A percentile compares a stretch with the other conserved stretches of the same genome.
Evolutionary conservation across 768 basidiomycete genomes (phyloP).

Genomic region (Lactifluus rugatus): DNA sequence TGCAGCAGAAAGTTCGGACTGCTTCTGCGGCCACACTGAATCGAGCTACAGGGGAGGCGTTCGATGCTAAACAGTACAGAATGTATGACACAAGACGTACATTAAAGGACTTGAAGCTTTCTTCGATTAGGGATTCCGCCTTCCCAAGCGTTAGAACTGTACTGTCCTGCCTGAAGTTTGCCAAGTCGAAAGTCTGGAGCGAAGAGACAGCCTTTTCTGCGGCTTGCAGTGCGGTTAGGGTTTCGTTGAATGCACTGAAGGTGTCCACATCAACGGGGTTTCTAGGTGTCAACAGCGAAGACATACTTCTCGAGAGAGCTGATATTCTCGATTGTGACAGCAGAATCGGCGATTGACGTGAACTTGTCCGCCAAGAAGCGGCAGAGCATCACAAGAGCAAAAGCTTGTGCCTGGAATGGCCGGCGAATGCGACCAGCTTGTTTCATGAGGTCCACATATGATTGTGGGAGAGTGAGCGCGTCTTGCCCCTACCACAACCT

Average conservation of each 20-base stretch:
- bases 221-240: neutral
- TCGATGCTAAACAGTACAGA: neutral
- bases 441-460: constrained; percentile 9
- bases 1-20: neutral
- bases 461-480: neutral
- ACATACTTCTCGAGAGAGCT: constrained; percentile 12
- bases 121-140: neutral
- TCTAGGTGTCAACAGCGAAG: neutral
- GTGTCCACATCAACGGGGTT: neutral
- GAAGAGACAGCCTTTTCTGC: neutral
- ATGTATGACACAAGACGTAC: neutral
- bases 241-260: constrained; percentile 3
- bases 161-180: neutral
- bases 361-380: constrained; percentile 9
- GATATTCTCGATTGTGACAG: neutral
- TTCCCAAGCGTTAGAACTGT: neutral
- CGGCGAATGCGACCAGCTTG: constrained; percentile 9
- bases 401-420: constrained; percentile 13
- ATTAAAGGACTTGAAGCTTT: neutral
- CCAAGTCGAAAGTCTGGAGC: neutral
- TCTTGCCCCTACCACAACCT: too few species aligned
- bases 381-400: constrained; percentile 13
- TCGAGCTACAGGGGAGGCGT: neutral
- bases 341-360: neutral
- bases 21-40: neutral